Conservation (phyloP, 192 early-diverging fungal species). For the Spizellomyces sp. region DNA sequence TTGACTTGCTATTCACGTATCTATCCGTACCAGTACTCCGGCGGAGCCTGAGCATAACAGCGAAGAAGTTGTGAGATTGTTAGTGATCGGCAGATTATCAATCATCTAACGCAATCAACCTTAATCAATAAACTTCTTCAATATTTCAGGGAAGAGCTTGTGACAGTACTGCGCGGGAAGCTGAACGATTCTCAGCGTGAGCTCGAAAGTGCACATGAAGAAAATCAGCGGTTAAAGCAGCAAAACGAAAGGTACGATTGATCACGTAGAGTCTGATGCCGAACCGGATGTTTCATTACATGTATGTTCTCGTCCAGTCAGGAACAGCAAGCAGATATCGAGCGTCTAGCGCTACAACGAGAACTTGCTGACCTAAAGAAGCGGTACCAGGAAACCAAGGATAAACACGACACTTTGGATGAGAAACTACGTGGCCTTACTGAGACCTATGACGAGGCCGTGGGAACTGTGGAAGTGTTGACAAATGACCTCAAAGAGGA, state of each 20-base stretch:
- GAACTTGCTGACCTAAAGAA: conserved; percentile 42
- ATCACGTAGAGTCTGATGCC: neutral
- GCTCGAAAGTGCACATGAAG: conserved; percentile 4
- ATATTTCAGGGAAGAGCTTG: conserved; percentile 47
- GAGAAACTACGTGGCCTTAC: conserved; percentile 40
- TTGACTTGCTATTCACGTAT: conserved; percentile 14
- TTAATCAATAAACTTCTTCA: neutral
- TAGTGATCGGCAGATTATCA: neutral
- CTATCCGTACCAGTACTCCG: conserved; percentile 9
- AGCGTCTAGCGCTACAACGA: conserved; percentile 47
- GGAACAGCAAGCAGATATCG: conserved; percentile 44
- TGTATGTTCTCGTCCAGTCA: conserved; percentile 31
- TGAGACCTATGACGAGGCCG: conserved; percentile 45
- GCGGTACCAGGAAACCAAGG: conserved; percentile 24
- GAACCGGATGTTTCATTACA: neutral
- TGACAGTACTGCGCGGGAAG: conserved; percentile 47
- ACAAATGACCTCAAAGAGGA: conserved; percentile 54
- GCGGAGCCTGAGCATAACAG: conserved; percentile 3
- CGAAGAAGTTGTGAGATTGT: conserved; percentile 31
- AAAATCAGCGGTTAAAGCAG: conserved; percentile 2
- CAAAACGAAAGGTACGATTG: conserved; percentile 10
- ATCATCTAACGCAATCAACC: neutral
- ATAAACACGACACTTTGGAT: conserved; percentile 36
- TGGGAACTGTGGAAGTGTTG: conserved; percentile 39
- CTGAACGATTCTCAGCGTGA: conserved; percentile 42